phyloP scores from a whole-genome alignment of 2,329 filamentous ascomycete species.

The Botrytis aclada region DNA sequence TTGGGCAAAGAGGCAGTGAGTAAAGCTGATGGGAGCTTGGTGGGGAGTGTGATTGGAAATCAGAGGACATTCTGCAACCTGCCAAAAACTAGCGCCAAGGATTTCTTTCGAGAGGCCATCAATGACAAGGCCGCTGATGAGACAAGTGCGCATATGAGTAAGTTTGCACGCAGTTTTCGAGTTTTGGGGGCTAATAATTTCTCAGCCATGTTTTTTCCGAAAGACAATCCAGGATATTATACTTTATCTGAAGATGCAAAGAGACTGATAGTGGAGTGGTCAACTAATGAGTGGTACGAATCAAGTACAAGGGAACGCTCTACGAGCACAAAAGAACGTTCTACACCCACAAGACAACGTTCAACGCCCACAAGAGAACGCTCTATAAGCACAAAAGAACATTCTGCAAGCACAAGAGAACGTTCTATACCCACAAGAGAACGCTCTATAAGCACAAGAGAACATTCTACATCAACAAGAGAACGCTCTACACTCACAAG shows the following conservation, averaged over 20 bases:
- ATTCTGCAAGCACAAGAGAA: neutral
- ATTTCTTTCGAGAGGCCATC: slow-evolving; percentile 64
- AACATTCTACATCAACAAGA: neutral
- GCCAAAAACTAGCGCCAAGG: slow-evolving; percentile 55
- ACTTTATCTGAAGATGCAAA: slow-evolving; percentile 63
- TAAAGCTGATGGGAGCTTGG: slow-evolving; percentile 48
- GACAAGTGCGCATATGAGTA: slow-evolving; percentile 72
- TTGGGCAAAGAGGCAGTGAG: slow-evolving; percentile 66
- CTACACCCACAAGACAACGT: neutral
- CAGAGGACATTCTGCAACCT: slow-evolving; percentile 88
- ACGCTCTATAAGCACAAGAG: neutral
- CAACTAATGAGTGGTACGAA: slow-evolving; percentile 64
- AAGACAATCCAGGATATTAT: slow-evolving; percentile 70
- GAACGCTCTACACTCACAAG: neutral
- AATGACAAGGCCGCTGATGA: slow-evolving; percentile 82
- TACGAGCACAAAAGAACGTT: neutral
- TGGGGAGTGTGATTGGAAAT: slow-evolving; percentile 59
- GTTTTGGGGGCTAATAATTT: slow-evolving; percentile 20
- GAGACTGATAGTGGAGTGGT: slow-evolving; percentile 63
- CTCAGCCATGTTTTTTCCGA: slow-evolving; percentile 68
- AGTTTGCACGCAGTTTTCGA: slow-evolving; percentile 35
- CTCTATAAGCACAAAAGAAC: neutral
- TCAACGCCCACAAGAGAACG: neutral
- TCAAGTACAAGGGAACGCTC: slow-evolving; percentile 40
- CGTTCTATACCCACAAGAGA: neutral